Evolutionary conservation across 2,329 filamentous ascomycete genomes (phyloP).

Genomic region (Claviceps sorghi): DNA sequence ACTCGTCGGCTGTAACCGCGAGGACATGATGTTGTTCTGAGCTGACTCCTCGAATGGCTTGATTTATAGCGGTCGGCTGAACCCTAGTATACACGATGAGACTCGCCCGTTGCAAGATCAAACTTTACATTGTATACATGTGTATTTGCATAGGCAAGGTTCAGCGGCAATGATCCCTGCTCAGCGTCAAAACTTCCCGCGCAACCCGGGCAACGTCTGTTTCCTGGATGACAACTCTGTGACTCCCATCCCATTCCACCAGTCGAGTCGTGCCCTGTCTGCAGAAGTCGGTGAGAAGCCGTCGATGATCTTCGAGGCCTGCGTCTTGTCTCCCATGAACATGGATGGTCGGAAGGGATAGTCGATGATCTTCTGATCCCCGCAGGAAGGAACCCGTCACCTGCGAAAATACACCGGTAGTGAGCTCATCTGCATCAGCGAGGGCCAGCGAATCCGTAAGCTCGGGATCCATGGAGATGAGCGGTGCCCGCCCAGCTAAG

Average conservation of each 20-base stretch:
- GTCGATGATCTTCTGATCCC: background rate
- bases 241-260: background rate
- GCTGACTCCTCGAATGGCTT: too few relatives aligned
- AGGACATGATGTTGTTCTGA: too few relatives aligned
- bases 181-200: background rate
- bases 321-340: conserved; percentile 35
- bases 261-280: background rate
- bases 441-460: conserved; percentile 2
- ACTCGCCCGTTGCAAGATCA: background rate
- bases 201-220: background rate
- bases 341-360: conserved; percentile 8
- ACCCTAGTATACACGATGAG: too few relatives aligned
- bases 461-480: conserved; percentile 5
- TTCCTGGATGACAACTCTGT: background rate
- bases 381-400: background rate
- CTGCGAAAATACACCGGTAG: background rate
- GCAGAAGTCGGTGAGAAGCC: conserved; percentile 18
- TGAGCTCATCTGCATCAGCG: background rate
- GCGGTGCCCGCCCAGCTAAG: conserved; percentile 6
- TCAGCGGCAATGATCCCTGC: background rate
- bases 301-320: conserved; percentile 32
- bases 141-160: background rate
- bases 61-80: too few relatives aligned
- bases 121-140: too few relatives aligned
- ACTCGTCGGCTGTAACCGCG: too few relatives aligned